phyloP scores from a whole-genome alignment of 2,329 filamentous ascomycete species.

The Nakataea oryzae region DNA sequence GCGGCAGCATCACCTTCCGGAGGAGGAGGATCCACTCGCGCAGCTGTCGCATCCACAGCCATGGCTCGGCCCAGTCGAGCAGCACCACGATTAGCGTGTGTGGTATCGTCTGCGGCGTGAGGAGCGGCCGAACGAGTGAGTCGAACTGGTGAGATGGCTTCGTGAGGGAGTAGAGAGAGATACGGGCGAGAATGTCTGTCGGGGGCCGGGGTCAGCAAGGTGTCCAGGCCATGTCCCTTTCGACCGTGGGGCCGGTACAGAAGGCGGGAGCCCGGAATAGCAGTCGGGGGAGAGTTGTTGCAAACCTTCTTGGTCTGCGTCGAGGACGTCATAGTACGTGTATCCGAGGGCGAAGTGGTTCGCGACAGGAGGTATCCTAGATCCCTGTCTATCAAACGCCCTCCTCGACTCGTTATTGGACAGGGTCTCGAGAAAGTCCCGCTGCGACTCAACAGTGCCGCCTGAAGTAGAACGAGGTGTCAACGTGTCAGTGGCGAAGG shows the following conservation, averaged over 20 bases:
- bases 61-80: slow-evolving; percentile 92
- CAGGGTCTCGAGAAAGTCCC: slow-evolving; percentile 66
- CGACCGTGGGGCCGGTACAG: neutral
- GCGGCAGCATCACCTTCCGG: slow-evolving; percentile 61
- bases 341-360: slow-evolving; percentile 91
- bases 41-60: slow-evolving; percentile 82
- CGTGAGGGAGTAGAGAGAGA: slow-evolving; percentile 83
- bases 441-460: slow-evolving; percentile 71
- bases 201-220: neutral
- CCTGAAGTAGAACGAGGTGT: slow-evolving; percentile 33
- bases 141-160: slow-evolving; percentile 75
- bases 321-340: slow-evolving; percentile 88
- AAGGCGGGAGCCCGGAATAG: neutral
- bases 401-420: slow-evolving; percentile 43
- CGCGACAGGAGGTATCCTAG: slow-evolving; percentile 65
- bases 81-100: slow-evolving; percentile 83
- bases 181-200: slow-evolving; percentile 78
- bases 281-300: slow-evolving; percentile 7
- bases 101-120: slow-evolving; percentile 73
- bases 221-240: neutral
- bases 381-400: slow-evolving; percentile 42
- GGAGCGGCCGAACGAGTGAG: slow-evolving; percentile 70
- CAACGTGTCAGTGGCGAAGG: slow-evolving; percentile 15
- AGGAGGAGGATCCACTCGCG: slow-evolving; percentile 83
- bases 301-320: slow-evolving; percentile 90